A percentile compares a stretch with the other conserved stretches of the same genome.
Conservation (phyloP, 345 rosid species). For the Noccaea bulbosa region DNA sequence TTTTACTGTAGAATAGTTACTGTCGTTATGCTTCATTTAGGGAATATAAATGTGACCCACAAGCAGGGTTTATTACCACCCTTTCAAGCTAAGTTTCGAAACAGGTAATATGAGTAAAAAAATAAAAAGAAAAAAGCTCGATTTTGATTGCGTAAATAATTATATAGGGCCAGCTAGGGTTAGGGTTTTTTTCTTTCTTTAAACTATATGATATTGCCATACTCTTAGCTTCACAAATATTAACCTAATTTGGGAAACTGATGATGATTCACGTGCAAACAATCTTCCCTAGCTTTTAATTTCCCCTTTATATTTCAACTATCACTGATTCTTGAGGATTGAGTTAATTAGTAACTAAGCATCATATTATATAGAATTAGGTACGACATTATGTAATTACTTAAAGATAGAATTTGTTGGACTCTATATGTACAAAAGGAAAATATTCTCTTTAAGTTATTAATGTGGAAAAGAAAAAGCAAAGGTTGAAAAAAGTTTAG, state of each 20-base stretch:
- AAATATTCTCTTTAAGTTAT: neutral
- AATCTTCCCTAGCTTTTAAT: neutral
- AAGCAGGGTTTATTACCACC: slow-evolving; percentile 41
- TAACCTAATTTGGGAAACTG: slow-evolving; percentile 37
- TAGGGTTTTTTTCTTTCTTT: slow-evolving; percentile 21
- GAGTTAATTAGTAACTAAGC: neutral
- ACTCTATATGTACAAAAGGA: neutral
- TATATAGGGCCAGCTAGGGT: slow-evolving; percentile 34
- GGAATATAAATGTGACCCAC: slow-evolving; percentile 48
- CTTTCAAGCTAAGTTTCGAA: slow-evolving; percentile 47
- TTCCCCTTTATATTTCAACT: neutral
- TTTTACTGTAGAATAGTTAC: slow-evolving; percentile 42
- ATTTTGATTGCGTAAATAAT: slow-evolving; percentile 26
- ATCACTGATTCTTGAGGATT: neutral
- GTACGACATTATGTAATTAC: neutral
- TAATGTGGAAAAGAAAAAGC: slow-evolving; percentile 31
- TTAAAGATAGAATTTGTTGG: neutral
- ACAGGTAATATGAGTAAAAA: slow-evolving; percentile 10
- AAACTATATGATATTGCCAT: slow-evolving; percentile 25
- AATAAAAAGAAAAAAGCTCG: neutral
- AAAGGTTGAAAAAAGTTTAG: slow-evolving; percentile 35
- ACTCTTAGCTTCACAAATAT: slow-evolving; percentile 20
- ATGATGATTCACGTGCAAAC: slow-evolving; percentile 42
- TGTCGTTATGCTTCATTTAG: slow-evolving; percentile 42
- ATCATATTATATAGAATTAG: neutral